Evolutionary conservation across 2,329 filamentous ascomycete genomes (phyloP).

Genomic region (Cladosporium austrohemisphaericum): DNA sequence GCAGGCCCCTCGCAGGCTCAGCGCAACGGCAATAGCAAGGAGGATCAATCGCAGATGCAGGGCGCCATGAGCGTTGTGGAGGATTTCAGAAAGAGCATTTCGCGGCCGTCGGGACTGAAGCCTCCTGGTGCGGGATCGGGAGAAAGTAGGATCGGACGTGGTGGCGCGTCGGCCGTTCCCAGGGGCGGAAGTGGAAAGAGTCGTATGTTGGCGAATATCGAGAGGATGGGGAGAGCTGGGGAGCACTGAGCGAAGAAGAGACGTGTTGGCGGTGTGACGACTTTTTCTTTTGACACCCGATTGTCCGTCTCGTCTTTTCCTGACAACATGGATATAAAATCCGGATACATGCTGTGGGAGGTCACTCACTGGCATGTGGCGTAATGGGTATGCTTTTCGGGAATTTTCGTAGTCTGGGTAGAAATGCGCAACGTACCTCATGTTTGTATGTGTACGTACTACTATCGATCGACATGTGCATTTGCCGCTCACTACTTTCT

Average conservation of each 20-base stretch:
- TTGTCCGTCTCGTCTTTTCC: neutral
- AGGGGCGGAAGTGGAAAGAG: constrained; percentile 52
- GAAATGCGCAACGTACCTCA: constrained; percentile 2
- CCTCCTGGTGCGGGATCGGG: constrained; percentile 51
- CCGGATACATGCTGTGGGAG: neutral
- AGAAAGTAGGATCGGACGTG: constrained; percentile 46
- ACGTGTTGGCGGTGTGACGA: no score
- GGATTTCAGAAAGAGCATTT: constrained; percentile 54
- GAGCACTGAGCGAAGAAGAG: constrained; percentile 13
- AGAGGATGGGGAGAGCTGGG: constrained; percentile 69
- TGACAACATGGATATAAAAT: neutral
- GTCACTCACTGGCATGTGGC: no score
- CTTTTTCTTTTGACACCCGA: neutral
- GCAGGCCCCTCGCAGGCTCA: constrained; percentile 37
- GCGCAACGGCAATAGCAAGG: no score
- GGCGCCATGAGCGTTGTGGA: constrained; percentile 38
- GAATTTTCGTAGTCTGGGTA: constrained; percentile 14
- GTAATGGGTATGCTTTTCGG: neutral
- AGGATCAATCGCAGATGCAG: constrained; percentile 18
- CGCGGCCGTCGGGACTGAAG: constrained; percentile 49
- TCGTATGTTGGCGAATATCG: constrained; percentile 79
- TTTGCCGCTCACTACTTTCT: no score
- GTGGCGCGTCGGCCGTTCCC: constrained; percentile 20
- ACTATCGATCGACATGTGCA: no score
- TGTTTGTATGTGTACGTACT: no score